Conservation (phyloP, 768 basidiomycete species). For the Psilocybe cubensis region DNA sequence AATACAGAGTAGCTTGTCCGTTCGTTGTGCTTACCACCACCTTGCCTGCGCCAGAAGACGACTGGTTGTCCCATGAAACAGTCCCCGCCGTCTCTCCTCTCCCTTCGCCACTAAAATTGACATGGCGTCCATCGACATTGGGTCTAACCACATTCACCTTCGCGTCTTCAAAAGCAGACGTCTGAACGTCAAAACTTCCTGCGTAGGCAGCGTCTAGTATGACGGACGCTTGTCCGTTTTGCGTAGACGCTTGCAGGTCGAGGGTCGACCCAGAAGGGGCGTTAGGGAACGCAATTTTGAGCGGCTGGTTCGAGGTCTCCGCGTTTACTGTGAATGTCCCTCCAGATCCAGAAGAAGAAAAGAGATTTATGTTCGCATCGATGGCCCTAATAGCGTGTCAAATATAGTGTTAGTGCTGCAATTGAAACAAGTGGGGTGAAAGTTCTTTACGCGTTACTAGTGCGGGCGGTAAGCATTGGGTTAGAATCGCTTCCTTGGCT, state of each 20-base stretch:
- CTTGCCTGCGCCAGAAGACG: background rate
- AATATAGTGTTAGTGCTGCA: background rate
- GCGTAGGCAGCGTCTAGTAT: slow-evolving; percentile 39
- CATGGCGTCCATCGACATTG: slow-evolving; percentile 21
- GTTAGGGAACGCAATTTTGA: slow-evolving; percentile 30
- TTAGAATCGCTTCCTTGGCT: slow-evolving; percentile 24
- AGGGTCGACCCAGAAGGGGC: slow-evolving; percentile 38
- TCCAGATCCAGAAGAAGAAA: slow-evolving; percentile 12
- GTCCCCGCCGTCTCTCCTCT: background rate
- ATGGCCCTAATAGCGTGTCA: slow-evolving; percentile 4
- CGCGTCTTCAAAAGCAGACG: slow-evolving; percentile 12
- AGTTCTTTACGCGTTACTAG: slow-evolving; percentile 1
- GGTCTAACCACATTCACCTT: slow-evolving; percentile 3
- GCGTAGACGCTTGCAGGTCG: slow-evolving; percentile 28
- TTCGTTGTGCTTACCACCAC: background rate
- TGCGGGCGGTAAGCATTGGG: background rate
- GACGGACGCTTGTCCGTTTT: slow-evolving; percentile 39
- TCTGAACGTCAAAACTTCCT: slow-evolving; percentile 33
- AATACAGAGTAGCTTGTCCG: background rate
- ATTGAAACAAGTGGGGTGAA: background rate
- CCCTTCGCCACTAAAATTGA: slow-evolving; percentile 14
- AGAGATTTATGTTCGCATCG: slow-evolving; percentile 16
- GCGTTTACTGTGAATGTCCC: slow-evolving; percentile 36
- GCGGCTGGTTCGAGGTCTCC: slow-evolving; percentile 34
- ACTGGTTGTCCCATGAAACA: background rate